phyloP scores from a whole-genome alignment of 2,329 filamentous ascomycete genomes.

The Phialocephala subalpina region DNA sequence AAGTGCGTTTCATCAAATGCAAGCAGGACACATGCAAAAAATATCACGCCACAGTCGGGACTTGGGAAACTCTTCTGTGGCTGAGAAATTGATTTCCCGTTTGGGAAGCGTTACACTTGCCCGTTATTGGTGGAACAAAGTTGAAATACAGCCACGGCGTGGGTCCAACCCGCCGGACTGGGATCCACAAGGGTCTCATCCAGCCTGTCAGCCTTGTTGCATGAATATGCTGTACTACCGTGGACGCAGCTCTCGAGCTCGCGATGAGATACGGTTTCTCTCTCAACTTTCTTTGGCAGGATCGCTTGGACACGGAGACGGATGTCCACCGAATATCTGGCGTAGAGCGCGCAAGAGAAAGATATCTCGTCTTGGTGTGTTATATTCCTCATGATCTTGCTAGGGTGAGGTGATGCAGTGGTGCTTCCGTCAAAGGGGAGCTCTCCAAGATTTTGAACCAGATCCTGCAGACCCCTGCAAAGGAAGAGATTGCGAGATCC shows the following conservation, averaged over 20 bases:
- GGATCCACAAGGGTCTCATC: not conserved
- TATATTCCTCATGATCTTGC: not conserved
- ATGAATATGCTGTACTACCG: not conserved
- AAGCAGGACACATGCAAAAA: not conserved
- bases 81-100: not conserved
- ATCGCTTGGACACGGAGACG: not conserved
- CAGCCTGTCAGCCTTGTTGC: not conserved
- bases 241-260: not conserved
- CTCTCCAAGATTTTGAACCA: not conserved
- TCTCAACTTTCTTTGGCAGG: not conserved
- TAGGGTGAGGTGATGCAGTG: not conserved
- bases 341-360: not conserved
- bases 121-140: not conserved
- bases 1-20: no score
- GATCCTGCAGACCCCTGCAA: conserved; percentile 22
- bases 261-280: not conserved
- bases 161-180: conserved; percentile 1
- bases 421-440: conserved; percentile 9
- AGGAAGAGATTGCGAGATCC: conserved; percentile 17
- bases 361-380: conserved; percentile 3
- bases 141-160: not conserved
- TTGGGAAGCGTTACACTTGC: conserved; percentile 1
- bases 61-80: not conserved
- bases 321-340: conserved; percentile 2
- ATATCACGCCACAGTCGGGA: not conserved